These are phyloP conservation scores for Xerocomus potaroensis DNA, from an alignment of 768 basidiomycete genomes.

Conservation along the genomic window DNA sequence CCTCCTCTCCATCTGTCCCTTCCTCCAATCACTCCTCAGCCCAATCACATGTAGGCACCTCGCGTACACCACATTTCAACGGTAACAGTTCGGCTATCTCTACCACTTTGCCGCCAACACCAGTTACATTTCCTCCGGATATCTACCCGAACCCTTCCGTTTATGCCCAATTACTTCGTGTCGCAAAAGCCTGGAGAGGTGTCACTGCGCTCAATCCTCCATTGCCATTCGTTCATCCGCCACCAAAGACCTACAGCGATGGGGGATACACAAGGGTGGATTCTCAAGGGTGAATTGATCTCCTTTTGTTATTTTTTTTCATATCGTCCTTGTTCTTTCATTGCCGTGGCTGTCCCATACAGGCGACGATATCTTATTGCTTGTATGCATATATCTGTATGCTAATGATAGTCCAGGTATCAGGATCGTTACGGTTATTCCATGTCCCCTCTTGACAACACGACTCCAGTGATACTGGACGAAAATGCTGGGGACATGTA, in stretches of 20 bases:
- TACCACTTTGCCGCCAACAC: conserved; percentile 15
- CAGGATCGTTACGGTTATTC: conserved; percentile 26
- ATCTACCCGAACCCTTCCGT: conserved; percentile 33
- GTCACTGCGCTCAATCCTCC: conserved; percentile 50
- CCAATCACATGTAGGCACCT: conserved; percentile 16
- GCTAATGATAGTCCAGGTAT: conserved; percentile 23
- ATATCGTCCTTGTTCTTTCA: not conserved
- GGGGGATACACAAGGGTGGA: conserved; percentile 20
- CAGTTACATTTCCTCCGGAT: conserved; percentile 37
- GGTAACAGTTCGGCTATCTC: conserved; percentile 2
- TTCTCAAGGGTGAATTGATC: conserved; percentile 26
- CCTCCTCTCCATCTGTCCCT: conserved; percentile 17
- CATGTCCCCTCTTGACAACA: conserved; percentile 27
- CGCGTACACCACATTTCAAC: conserved; percentile 14
- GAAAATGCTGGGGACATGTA: conserved; percentile 20
- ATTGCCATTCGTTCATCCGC: conserved; percentile 12
- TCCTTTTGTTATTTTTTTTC: conserved; percentile 1
- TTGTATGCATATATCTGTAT: conserved; percentile 10
- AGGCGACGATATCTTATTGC: conserved; percentile 11
- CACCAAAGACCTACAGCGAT: conserved; percentile 23
- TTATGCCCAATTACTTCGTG: conserved; percentile 48
- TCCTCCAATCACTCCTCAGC: conserved; percentile 7
- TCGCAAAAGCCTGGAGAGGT: conserved; percentile 64
- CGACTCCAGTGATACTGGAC: conserved; percentile 34
- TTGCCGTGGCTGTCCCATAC: conserved; percentile 9